Base-by-base conservation (phyloP, 1,284 basidiomycete species). In the Fomitopsis pinicola region DNA sequence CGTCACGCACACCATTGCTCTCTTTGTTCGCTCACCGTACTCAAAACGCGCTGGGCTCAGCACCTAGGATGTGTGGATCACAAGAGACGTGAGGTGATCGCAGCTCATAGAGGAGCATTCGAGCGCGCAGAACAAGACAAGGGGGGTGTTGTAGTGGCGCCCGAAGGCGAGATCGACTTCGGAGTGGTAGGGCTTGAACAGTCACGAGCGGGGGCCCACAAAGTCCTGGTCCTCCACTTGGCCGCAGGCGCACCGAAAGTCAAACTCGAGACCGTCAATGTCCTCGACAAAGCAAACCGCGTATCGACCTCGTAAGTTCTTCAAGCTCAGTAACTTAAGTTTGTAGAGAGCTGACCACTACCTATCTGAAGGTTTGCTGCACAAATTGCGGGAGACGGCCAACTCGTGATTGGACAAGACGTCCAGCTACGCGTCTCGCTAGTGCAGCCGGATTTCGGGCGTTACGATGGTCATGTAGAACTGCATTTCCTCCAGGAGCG, bases 141-240 rank as follows among this genome's bases (percentile, higher is more conserved):
- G 56, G 59, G 67, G 40, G 70, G 70, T 5, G 59, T 72, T 2
- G 45, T n/a, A 3, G 66, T 72, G 3, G 67, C 67, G 2, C 62
- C 63, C 42, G 50, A 61, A 1, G 69, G 69, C 28, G 69, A 66
- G 28, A 62, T 77, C 14, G 75, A 79, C 63, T 75, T 78, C 35
- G 74, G 72, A 2, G 66, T 78, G 30, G 63, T 79, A 4, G 71
- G 74, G 3, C 38, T 61, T 0, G 42, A 64, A 0, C 66, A 63
- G 15, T 76, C 77, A 1, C 56, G 55, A 10, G 33, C 4, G 6
- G 76, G 76, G 1, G 55, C 69, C 1, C 42, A 45, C 22, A 59
- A 36, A 9, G 42, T 42, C 14, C 3, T 59, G 9, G 30, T 55
- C 9, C 2, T 59, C 3, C 58, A 40, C 8, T 58, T 71, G 0